Percentiles rank a stretch among this genome's conserved stretches.
These are phyloP conservation scores for Juglanconis juglandina DNA, from an alignment of 2,329 filamentous ascomycete genomes.

Conservation along the genomic window DNA sequence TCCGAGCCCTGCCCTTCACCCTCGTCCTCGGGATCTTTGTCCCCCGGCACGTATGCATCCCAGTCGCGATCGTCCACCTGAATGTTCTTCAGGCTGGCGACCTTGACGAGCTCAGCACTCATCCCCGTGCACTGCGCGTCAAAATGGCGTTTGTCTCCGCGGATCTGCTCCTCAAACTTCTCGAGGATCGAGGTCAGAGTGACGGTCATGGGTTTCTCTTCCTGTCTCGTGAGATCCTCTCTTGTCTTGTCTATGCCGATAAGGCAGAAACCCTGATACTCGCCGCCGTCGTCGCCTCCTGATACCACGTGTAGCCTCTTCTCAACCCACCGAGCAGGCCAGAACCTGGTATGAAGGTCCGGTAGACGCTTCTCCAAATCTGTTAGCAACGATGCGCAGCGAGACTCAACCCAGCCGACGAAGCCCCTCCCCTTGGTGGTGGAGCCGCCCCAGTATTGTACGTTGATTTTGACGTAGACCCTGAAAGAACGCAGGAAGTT, in stretches of 20 bases:
- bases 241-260: conserved; percentile 48
- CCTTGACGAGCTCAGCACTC: conserved; percentile 36
- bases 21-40: conserved; percentile 39
- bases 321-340: conserved; percentile 58
- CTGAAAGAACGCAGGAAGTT: conserved; percentile 52
- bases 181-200: conserved; percentile 41
- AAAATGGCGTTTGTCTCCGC: conserved; percentile 44
- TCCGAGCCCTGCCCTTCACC: conserved; percentile 33
- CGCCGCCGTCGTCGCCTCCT: conserved; percentile 30
- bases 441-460: conserved; percentile 63
- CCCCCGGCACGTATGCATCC: conserved; percentile 41
- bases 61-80: conserved; percentile 46
- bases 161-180: conserved; percentile 48
- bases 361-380: conserved; percentile 54
- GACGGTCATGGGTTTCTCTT: conserved; percentile 39
- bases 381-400: conserved; percentile 54
- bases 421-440: conserved; percentile 51
- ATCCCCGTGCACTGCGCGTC: conserved; percentile 49
- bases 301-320: conserved; percentile 20
- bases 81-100: conserved; percentile 38
- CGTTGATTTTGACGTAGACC: conserved; percentile 58
- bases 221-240: conserved; percentile 33
- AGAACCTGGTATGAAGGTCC: conserved; percentile 53
- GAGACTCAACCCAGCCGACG: conserved; percentile 62
- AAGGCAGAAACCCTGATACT: conserved; percentile 61